phyloP scores from a whole-genome alignment of 495 filamentous ascomycete species.

The Corynascus novoguineensis region DNA sequence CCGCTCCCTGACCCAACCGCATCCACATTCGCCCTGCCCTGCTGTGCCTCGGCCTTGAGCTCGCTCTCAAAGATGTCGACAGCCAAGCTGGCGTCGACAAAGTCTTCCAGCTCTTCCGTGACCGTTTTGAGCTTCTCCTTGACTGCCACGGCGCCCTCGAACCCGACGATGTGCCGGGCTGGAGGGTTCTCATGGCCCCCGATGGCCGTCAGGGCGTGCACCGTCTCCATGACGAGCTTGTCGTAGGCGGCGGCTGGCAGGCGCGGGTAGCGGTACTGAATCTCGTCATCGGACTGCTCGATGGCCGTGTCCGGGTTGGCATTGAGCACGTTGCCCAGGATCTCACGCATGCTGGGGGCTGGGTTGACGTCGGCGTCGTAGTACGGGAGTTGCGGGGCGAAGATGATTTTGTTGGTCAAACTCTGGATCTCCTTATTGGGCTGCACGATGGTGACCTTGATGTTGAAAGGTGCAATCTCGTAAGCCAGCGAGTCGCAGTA shows the following conservation, averaged over 20 bases:
- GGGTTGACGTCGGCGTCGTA: constrained; percentile 71
- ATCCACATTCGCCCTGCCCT: constrained; percentile 26
- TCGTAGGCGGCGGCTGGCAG: constrained; percentile 60
- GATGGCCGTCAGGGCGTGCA: constrained; percentile 83
- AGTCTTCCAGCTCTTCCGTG: constrained; percentile 92
- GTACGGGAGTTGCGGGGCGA: constrained; percentile 65
- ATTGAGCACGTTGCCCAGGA: constrained; percentile 67
- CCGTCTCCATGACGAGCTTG: constrained; percentile 77
- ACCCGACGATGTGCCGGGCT: constrained; percentile 87
- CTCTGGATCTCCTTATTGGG: constrained; percentile 75
- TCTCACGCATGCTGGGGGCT: constrained; percentile 73
- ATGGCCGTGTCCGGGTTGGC: constrained; percentile 49
- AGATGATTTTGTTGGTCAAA: constrained; percentile 78
- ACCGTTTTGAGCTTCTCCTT: constrained; percentile 97
- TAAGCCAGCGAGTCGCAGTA: constrained; percentile 95
- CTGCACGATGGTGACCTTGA: constrained; percentile 93
- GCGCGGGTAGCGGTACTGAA: constrained; percentile 66
- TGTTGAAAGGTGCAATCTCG: constrained; percentile 94
- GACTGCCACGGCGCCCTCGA: constrained; percentile 80
- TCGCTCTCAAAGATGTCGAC: constrained; percentile 67
- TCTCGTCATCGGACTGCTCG: constrained; percentile 43
- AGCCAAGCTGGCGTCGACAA: constrained; percentile 79
- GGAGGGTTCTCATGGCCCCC: constrained; percentile 95
- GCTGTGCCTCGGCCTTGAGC: constrained; percentile 42
- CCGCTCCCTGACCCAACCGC: background rate